These are phyloP conservation scores for Rubia balearica DNA, from an alignment of 305 asterid genomes.

Conservation along the genomic window DNA sequence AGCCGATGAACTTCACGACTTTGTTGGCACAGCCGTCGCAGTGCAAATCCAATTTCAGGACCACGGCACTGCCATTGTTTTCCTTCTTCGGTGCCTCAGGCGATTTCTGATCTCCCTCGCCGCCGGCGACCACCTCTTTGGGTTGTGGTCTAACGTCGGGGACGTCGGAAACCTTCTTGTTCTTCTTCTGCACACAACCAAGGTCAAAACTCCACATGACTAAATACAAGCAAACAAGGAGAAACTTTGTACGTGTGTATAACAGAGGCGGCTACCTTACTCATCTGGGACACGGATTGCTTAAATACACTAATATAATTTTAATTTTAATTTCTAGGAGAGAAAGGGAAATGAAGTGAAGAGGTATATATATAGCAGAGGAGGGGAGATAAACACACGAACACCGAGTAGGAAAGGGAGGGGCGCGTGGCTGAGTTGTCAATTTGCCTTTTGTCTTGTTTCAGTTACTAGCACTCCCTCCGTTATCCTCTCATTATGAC, in stretches of 20 bases:
- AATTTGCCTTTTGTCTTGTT: not conserved
- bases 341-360: not conserved
- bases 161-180: constrained; percentile 10
- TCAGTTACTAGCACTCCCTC: no score
- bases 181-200: constrained; percentile 24
- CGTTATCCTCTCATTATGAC: no score
- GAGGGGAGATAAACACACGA: not conserved
- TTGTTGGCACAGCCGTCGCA: constrained; percentile 73
- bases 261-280: constrained; percentile 18
- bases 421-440: constrained; percentile 11
- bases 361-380: constrained; percentile 10
- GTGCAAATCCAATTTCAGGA: constrained; percentile 62
- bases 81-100: constrained; percentile 14
- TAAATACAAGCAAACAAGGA: not conserved
- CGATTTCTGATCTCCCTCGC: not conserved
- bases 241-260: not conserved
- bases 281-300: constrained; percentile 10
- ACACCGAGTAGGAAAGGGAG: not conserved
- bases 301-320: not conserved
- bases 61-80: constrained; percentile 19
- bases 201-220: not conserved
- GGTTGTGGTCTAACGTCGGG: not conserved
- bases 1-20: constrained; percentile 43
- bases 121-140: not conserved
- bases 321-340: not conserved